Percentiles rank a stretch among this genome's conserved stretches.
Evolutionary conservation across 495 filamentous ascomycete genomes (phyloP).

Genomic region (Hypomontagnella submonticulosa): DNA sequence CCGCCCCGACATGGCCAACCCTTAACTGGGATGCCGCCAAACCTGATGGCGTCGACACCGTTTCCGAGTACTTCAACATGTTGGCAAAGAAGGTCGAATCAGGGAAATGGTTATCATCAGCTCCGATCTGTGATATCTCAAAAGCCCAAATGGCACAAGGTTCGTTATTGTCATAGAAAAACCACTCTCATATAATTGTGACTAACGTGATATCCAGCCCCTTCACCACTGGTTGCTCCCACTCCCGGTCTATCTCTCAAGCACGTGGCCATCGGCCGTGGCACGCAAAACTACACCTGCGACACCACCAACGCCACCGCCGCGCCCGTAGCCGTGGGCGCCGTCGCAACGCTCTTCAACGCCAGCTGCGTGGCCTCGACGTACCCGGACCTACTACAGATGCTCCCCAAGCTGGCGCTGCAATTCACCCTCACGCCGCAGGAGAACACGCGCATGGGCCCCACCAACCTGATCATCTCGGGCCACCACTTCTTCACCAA

Average conservation of each 20-base stretch:
- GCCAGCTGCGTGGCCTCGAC: constrained; percentile 79
- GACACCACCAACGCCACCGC: constrained; percentile 64
- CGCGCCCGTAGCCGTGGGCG: constrained; percentile 73
- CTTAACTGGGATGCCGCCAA: constrained; percentile 47
- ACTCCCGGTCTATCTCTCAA: constrained; percentile 67
- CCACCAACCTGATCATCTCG: constrained; percentile 68
- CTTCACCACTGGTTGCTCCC: constrained; percentile 65
- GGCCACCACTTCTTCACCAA: constrained; percentile 85
- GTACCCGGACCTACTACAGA: constrained; percentile 69
- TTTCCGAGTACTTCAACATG: constrained; percentile 66
- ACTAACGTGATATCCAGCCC: constrained; percentile 49
- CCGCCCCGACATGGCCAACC: constrained; percentile 60
- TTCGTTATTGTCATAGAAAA: constrained; percentile 44
- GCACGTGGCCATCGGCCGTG: constrained; percentile 87
- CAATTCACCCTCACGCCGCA: constrained; percentile 60
- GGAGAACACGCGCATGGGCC: constrained; percentile 52
- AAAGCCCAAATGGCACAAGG: constrained; percentile 58
- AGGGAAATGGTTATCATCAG: constrained; percentile 48
- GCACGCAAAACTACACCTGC: constrained; percentile 95
- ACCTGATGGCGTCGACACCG: constrained; percentile 52
- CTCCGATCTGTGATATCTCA: constrained; percentile 63
- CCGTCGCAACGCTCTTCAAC: constrained; percentile 88
- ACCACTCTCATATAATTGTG: neutral
- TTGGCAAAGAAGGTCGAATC: constrained; percentile 60
- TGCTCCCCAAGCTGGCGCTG: constrained; percentile 66